phyloP scores from a whole-genome alignment of 2,329 filamentous ascomycete genomes.

The Myriosclerotinia scirpicola region DNA sequence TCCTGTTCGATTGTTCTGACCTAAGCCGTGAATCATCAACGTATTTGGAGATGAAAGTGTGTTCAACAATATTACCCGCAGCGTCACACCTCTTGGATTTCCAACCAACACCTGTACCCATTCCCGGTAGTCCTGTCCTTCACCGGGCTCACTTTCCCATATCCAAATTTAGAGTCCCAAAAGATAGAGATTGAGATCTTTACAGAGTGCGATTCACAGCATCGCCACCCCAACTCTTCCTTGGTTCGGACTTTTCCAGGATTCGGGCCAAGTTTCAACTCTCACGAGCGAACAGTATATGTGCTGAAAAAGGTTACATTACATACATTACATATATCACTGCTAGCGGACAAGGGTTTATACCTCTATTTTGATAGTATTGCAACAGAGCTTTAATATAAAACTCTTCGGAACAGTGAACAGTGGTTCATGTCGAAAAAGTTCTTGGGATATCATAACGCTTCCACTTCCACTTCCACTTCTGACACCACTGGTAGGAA shows the following conservation, averaged over 20 bases:
- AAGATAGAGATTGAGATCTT: slow-evolving; percentile 16
- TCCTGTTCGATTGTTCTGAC: slow-evolving; percentile 16
- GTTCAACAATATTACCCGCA: neutral
- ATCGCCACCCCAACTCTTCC: slow-evolving; percentile 21
- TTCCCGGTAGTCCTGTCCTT: slow-evolving; percentile 17
- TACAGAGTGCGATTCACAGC: slow-evolving; percentile 15
- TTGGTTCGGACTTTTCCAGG: slow-evolving; percentile 17
- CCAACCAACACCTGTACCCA: neutral
- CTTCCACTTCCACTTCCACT: neutral
- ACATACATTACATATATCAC: neutral
- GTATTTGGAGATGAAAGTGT: slow-evolving; percentile 2
- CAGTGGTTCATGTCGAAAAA: slow-evolving; percentile 36
- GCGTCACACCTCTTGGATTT: slow-evolving; percentile 18
- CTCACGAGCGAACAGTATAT: slow-evolving; percentile 6
- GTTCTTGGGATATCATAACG: slow-evolving; percentile 28
- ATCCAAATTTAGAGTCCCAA: slow-evolving; percentile 20
- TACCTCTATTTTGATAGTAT: too few species aligned
- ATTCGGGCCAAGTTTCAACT: slow-evolving; percentile 17
- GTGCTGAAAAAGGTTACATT: neutral
- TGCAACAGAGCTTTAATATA: neutral
- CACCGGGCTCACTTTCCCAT: neutral
- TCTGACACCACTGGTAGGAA: slow-evolving; percentile 6
- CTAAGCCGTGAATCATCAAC: slow-evolving; percentile 22
- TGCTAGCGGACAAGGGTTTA: too few species aligned
- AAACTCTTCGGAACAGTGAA: neutral